Base-by-base conservation (phyloP, 306 rosid species). In the Lathyrus sativus region DNA sequence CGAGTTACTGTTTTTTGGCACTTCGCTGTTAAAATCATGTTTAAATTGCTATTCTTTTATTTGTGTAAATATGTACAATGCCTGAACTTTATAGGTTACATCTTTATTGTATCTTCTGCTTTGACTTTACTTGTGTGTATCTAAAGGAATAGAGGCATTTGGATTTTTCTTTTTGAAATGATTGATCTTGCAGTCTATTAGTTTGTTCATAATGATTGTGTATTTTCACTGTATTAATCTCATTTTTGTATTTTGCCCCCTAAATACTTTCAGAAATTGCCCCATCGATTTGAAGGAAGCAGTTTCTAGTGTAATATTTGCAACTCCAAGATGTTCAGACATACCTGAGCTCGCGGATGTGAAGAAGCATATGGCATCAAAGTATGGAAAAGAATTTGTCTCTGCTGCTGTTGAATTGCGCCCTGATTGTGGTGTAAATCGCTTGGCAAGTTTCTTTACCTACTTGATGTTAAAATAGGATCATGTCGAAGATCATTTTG, bases 261-360 rank as follows among this genome's bases (percentile, higher is more conserved):
- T 24, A 4, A 74, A 65, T 13, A 2, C 42, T 72, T 56, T 33
- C 90, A 93, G 99, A 80, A 81, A 68, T 70, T 93, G 99, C 74
- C 99, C 97, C 44, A 74, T 88, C 7, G 99, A 93, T 71, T 78
- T 93, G 81, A 90, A 93, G 89, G 99, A 93, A 89, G 96, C 97
- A 70, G 73, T 93, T 72, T 4, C 99, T 22, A 87, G 97, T 78
- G 85, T 90, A 50, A 72, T 93, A 74, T 93, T 88, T 85, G 99
- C 99, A 49, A 66, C 92, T 35, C 97, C 96, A 28, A 85, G 97
- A 85, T 93, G 96, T 77, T 83, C 89, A 4, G 97, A 93, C 74
- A 14, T 93, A 76, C 96, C 96, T 0, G 97, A 93, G 85, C 95
- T 95, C 50, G 33, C 68, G 50, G 99, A 95, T 56, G 78, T 90